phyloP scores from a whole-genome alignment of 768 basidiomycete genomes.

The Boletus rubescentipes region DNA sequence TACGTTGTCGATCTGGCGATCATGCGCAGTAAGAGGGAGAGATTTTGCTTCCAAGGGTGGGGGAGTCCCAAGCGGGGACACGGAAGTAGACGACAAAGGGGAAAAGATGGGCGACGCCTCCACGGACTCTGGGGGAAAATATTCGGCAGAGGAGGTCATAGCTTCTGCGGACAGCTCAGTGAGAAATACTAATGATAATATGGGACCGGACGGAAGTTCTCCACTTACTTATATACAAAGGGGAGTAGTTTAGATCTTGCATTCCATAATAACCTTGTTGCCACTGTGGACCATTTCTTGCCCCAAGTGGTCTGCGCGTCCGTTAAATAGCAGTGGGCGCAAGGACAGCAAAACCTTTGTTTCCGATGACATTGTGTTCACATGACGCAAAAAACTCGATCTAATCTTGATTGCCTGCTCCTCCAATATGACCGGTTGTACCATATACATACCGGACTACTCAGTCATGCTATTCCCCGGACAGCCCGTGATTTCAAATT shows the following conservation, averaged over 20 bases:
- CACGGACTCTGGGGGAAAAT: neutral
- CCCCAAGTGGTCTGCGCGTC: neutral
- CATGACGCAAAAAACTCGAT: neutral
- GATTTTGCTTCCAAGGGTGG: conserved; percentile 2
- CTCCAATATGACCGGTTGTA: neutral
- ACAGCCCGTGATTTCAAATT: neutral
- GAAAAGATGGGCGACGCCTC: neutral
- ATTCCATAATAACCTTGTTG: neutral
- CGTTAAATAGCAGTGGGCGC: neutral
- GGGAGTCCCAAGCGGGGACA: conserved; percentile 2
- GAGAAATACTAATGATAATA: neutral
- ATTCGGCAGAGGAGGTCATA: conserved; percentile 1
- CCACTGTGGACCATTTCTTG: neutral
- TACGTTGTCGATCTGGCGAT: conserved; percentile 22
- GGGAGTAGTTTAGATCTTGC: neutral
- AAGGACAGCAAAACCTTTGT: too few species aligned
- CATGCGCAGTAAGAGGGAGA: neutral
- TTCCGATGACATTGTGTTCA: too few species aligned
- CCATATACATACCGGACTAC: neutral
- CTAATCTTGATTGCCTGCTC: neutral
- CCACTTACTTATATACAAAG: neutral
- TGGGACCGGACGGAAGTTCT: neutral
- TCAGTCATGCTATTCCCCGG: neutral
- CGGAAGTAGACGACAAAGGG: neutral
- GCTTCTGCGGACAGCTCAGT: neutral